phyloP scores from a whole-genome alignment of 2,329 filamentous ascomycete species.

The Allantophomopsis lycopodina region DNA sequence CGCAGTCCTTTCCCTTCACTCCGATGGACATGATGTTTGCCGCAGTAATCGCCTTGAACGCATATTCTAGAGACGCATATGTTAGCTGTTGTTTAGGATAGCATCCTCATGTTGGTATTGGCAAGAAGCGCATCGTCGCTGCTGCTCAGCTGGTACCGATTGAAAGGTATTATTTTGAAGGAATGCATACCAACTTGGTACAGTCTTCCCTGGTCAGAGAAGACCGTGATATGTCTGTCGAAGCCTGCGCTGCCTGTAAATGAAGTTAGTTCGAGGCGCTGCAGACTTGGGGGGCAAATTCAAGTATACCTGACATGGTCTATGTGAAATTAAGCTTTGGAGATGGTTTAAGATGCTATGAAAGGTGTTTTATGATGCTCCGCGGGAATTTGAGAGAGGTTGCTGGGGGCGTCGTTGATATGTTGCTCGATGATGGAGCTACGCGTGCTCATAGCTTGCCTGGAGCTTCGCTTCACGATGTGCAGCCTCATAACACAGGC shows the following conservation, averaged over 20 bases:
- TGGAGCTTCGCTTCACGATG: neutral
- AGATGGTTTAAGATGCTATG: too few relatives aligned
- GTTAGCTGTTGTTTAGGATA: conserved; percentile 1
- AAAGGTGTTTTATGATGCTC: too few relatives aligned
- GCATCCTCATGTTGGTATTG: neutral
- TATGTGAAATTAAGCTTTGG: too few relatives aligned
- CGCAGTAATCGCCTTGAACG: conserved; percentile 98
- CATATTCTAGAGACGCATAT: conserved; percentile 63
- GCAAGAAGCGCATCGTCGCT: neutral
- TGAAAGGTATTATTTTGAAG: too few relatives aligned
- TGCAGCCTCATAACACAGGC: too few relatives aligned
- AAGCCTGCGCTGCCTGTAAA: conserved; percentile 68
- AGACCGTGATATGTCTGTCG: conserved; percentile 99
- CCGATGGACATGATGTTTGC: conserved; percentile 98
- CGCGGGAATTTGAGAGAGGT: too few relatives aligned
- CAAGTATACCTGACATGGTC: too few relatives aligned
- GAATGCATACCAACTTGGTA: conserved; percentile 91
- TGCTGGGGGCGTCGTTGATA: too few relatives aligned
- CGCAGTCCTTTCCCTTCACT: conserved; percentile 90
- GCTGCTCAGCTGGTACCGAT: too few relatives aligned
- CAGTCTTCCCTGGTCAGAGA: conserved; percentile 93
- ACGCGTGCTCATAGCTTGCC: neutral
- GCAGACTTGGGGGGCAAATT: too few relatives aligned
- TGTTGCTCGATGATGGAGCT: too few relatives aligned
- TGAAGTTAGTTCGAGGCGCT: conserved; percentile 5